A percentile compares a stretch with the other conserved stretches of the same genome.
phyloP scores from a whole-genome alignment of 2,329 filamentous ascomycete genomes.

The Diaporthe vexans region DNA sequence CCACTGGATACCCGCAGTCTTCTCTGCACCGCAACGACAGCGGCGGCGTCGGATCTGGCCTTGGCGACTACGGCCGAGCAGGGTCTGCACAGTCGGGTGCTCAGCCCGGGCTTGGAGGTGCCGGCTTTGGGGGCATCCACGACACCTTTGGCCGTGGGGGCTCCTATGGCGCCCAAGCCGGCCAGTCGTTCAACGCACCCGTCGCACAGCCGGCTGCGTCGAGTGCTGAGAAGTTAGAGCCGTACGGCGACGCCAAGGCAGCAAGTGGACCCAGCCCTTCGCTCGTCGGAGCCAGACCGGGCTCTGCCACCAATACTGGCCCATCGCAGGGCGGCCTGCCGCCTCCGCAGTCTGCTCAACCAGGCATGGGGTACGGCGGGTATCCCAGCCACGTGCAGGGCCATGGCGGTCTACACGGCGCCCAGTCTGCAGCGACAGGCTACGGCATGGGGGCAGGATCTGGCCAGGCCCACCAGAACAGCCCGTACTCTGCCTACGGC shows the following conservation, averaged over 20 bases:
- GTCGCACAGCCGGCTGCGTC: constrained; percentile 61
- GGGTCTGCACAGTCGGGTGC: constrained; percentile 64
- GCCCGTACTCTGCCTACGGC: constrained; percentile 67
- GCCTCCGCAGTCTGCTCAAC: constrained; percentile 67
- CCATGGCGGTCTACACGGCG: constrained; percentile 65
- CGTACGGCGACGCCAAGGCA: constrained; percentile 69
- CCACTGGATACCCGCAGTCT: constrained; percentile 66
- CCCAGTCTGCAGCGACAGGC: constrained; percentile 57
- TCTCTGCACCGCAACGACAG: constrained; percentile 66
- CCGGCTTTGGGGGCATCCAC: constrained; percentile 67
- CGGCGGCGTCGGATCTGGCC: constrained; percentile 62
- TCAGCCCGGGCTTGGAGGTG: constrained; percentile 64
- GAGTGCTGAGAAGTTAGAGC: constrained; percentile 69
- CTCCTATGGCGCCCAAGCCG: constrained; percentile 68
- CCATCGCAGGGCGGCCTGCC: constrained; percentile 68
- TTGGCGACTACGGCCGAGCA: constrained; percentile 68
- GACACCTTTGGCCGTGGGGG: constrained; percentile 69
- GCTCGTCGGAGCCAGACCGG: constrained; percentile 68
- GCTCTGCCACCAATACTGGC: constrained; percentile 69
- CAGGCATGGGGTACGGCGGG: constrained; percentile 68
- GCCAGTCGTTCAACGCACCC: constrained; percentile 66
- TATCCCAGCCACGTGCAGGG: constrained; percentile 69
- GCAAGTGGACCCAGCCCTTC: constrained; percentile 69
- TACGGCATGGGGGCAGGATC: constrained; percentile 68
- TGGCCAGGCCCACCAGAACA: constrained; percentile 67